phyloP scores from a whole-genome alignment of 2,329 filamentous ascomycete species.

The Pseudogymnoascus sp. region DNA sequence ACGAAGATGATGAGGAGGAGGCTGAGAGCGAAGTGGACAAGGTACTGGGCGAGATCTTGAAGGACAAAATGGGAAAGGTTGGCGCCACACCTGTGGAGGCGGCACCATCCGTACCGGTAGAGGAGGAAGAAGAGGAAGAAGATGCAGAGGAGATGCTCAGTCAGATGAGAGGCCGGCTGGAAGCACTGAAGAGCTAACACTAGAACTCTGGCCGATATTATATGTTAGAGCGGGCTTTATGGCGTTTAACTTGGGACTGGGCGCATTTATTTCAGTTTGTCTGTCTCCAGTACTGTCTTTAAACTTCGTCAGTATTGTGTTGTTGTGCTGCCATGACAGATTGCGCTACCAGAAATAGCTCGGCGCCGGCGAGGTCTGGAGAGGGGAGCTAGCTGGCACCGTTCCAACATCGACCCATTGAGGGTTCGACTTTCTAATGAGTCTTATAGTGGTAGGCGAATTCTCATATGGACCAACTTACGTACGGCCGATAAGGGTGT shows the following conservation, averaged over 20 bases:
- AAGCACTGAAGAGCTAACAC: slow-evolving; percentile 76
- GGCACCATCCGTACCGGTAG: slow-evolving; percentile 38
- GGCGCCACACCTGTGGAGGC: slow-evolving; percentile 48
- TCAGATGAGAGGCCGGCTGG: slow-evolving; percentile 85
- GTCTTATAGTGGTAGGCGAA: not conserved
- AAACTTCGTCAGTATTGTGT: not conserved
- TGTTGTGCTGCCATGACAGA: not conserved
- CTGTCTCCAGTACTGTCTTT: not conserved
- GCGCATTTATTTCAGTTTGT: not conserved
- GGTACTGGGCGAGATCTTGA: slow-evolving; percentile 82
- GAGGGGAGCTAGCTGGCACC: not conserved
- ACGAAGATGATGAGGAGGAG: slow-evolving; percentile 68
- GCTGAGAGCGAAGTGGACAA: slow-evolving; percentile 82
- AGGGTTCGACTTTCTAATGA: not conserved
- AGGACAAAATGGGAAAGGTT: slow-evolving; percentile 66
- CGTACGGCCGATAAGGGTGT: not conserved
- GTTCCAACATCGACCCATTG: not conserved
- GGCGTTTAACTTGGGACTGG: not conserved
- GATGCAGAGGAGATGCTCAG: slow-evolving; percentile 85
- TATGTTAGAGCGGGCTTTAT: slow-evolving; percentile 3
- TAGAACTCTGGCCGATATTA: not conserved
- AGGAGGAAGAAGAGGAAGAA: slow-evolving; percentile 66
- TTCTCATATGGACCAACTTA: not conserved
- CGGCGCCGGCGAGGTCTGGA: not conserved
- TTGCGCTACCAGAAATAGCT: not conserved